phyloP scores from a whole-genome alignment of 1,284 basidiomycete species.

The Leccinum cinnamomeum region DNA sequence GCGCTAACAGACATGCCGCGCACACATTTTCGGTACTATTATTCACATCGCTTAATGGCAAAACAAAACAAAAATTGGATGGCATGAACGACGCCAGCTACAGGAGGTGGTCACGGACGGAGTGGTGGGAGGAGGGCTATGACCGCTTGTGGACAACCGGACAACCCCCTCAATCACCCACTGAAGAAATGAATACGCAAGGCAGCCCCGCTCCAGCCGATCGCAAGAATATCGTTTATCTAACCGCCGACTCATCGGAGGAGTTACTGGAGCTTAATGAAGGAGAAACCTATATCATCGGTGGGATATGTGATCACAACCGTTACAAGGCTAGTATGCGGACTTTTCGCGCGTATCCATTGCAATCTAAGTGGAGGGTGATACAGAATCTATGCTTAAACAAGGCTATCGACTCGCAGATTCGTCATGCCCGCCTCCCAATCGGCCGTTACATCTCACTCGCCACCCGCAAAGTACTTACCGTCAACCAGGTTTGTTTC shows the following conservation, averaged over 20 bases:
- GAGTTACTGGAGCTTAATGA: constrained; percentile 70
- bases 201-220: constrained; percentile 7
- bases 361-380: background rate
- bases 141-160: constrained; percentile 59
- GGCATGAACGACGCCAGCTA: constrained; percentile 67
- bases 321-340: constrained; percentile 74
- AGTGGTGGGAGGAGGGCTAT: constrained; percentile 80
- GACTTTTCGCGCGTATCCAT: background rate
- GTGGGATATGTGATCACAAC: constrained; percentile 96
- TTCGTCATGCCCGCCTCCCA: constrained; percentile 88
- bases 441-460: constrained; percentile 87
- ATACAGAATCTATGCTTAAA: constrained; percentile 82
- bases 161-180: constrained; percentile 3
- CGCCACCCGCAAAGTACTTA: constrained; percentile 91
- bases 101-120: constrained; percentile 77
- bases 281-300: constrained; percentile 92
- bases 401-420: constrained; percentile 75
- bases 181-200: constrained; percentile 11
- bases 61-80: constrained; percentile 69
- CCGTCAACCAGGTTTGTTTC: constrained; percentile 79
- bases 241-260: constrained; percentile 93
- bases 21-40: constrained; percentile 73
- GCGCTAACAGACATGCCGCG: constrained; percentile 73
- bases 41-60: constrained; percentile 78
- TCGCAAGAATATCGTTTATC: constrained; percentile 73